Evolutionary conservation across 169 alveolate genomes (phyloP), one percentile per base, ranked within the genome.

Genomic region (Cryptosporidium sp.): DNA sequence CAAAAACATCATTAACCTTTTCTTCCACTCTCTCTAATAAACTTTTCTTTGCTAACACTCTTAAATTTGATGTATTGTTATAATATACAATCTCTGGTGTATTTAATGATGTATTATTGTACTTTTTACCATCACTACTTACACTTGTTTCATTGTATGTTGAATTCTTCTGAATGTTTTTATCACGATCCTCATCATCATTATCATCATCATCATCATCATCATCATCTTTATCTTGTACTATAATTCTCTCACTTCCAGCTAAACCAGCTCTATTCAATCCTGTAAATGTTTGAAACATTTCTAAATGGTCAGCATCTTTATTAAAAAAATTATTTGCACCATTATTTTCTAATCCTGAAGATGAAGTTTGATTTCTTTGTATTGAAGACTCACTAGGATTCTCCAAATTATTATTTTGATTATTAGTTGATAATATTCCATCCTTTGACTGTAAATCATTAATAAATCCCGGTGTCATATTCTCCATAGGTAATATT

Each of bases 31-130:
- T 9, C 23, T 73, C 71, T 16, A 73, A 51, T 31, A 73, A 31
- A n/a, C 86, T 55, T 21, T 73, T 73, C n/a, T 35, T 73, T 37
- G 61, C 86, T 10, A 73, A 55, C 0, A 55, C 70, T 73, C 86
- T 73, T 6, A 73, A 73, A 31, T 73, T 65, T 2, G 71, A 31
- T 33, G 75, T 12, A 26, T 69, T 69, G 5, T 39, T 69, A 39
- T 14, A 69, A 10, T 41, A 69, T 1, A 69, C 39, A 14, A 69
- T 21, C 3, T 69, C 75, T 31, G 75, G 59, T 8, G 55, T 14
- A 7, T 69, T 41, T 7, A 21, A 37, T 41, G 45, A 8, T 12
- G 37, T 62, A 62, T 21, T 8, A 62, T 62, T 62, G 7, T 26
- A 37, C 31, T 18, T 65, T 35, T 65, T 65, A 6, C 10, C 45